A percentile compares a stretch with the other conserved stretches of the same genome.
Evolutionary conservation across 352 stramenopile species (phyloP).

Genomic region (Thalassiosira hispida): DNA sequence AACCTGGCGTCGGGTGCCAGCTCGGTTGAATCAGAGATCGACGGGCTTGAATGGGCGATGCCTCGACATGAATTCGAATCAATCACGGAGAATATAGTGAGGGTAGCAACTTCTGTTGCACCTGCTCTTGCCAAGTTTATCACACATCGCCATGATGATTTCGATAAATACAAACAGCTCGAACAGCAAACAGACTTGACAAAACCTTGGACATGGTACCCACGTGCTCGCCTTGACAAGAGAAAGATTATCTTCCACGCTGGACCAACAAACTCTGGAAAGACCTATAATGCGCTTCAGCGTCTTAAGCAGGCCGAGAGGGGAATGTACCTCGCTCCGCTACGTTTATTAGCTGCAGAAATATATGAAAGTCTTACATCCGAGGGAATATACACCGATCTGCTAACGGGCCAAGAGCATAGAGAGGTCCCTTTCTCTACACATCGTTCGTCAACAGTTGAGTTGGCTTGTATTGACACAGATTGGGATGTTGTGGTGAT

Average conservation of each 20-base stretch:
- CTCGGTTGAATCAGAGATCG: background rate
- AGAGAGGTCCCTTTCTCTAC: conserved; percentile 89
- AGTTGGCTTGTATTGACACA: conserved; percentile 64
- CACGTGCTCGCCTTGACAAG: conserved; percentile 63
- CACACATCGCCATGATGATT: conserved; percentile 47
- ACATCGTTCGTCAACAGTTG: conserved; percentile 80
- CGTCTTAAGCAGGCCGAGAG: conserved; percentile 90
- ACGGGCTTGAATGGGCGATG: conserved; percentile 11
- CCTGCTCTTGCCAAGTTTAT: conserved; percentile 59
- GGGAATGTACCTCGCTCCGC: conserved; percentile 93
- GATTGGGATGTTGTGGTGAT: conserved; percentile 81
- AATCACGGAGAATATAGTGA: conserved; percentile 7
- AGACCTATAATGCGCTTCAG: conserved; percentile 94
- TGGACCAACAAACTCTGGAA: conserved; percentile 95
- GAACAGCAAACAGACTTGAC: conserved; percentile 76
- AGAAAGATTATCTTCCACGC: conserved; percentile 79
- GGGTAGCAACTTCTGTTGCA: conserved; percentile 14
- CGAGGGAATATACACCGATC: conserved; percentile 92
- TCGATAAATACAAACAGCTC: conserved; percentile 61
- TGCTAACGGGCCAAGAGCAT: conserved; percentile 96
- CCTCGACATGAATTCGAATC: conserved; percentile 22
- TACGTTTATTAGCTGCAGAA: conserved; percentile 93
- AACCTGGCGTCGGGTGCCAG: background rate
- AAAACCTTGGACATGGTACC: conserved; percentile 79
- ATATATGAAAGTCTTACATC: conserved; percentile 93